Evolutionary conservation across 441 rosid genomes (phyloP), one percentile per base, ranked within the genome.

Genomic region (Erodium moschatum): DNA sequence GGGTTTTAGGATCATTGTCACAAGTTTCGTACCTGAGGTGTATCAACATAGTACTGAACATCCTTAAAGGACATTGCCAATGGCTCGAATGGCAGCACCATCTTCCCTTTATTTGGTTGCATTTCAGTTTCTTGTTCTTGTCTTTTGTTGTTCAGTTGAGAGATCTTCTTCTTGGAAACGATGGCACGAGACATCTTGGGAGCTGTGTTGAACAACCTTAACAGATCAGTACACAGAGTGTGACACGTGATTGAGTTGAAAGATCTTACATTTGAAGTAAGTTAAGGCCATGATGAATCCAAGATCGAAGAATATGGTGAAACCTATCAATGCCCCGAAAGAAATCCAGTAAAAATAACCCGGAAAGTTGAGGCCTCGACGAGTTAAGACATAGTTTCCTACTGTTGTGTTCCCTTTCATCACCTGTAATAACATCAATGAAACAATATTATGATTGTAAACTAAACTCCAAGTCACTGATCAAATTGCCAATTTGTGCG

Each of bases 1-100:
- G 16, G 24, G 5, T 15, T 54, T 33, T 5, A 54, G 20, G 61
- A 54, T 54, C 10, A 16, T 54, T 8, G 4, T 18, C 4, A 33
- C 38, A 9, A 58, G 29, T 58, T 58, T 2, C 12, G 76, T 83
- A 90, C 97, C 87, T 50, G 16, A 68, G 97, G 92, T 64, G 81
- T 76, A 19, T 86, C 85, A 18, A 90, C 84, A 65, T 35, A 76
- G 75, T 88, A 90, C 54, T 87, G 78, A 72, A 86, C 74, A 44
- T 86, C 77, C 74, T 83, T 76, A 76, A 90, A 90, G 69, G 86
- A 73, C 13, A 90, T 48, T 42, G 83, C 75, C 31, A 86, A 75
- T 6, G 94, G 91, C 75, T 80, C 80, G 65, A 90, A 88, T 24
- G 93, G 96, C 70, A 90, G 60, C 46, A 75, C 77, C 85, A 83